Conservation (phyloP, 2,329 filamentous ascomycete genomes). For the Arthroderma uncinatum region DNA sequence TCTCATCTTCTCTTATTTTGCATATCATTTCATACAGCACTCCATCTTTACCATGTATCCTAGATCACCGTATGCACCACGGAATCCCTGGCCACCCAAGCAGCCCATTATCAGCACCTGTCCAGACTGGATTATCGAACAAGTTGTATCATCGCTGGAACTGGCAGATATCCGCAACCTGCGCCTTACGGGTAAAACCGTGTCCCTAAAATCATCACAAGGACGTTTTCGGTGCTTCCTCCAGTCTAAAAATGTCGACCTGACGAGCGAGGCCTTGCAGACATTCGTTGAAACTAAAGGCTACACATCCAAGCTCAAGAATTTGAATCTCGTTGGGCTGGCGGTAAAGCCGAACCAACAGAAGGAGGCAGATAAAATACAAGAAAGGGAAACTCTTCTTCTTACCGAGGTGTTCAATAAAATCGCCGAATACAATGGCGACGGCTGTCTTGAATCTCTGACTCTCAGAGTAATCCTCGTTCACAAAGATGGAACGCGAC, state of each 20-base stretch:
- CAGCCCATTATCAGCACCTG: neutral
- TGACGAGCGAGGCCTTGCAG: neutral
- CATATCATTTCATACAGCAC: too few relatives aligned
- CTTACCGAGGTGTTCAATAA: neutral
- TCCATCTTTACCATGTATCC: too few relatives aligned
- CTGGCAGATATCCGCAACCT: neutral
- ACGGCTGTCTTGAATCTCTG: neutral
- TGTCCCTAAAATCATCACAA: neutral
- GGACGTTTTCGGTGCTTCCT: neutral
- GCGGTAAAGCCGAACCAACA: neutral
- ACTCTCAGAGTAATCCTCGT: neutral
- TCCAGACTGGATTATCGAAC: neutral
- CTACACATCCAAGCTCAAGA: neutral
- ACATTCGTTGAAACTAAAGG: neutral
- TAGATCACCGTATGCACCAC: too few relatives aligned
- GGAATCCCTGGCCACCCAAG: too few relatives aligned
- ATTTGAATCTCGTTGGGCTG: neutral
- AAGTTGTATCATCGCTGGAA: neutral
- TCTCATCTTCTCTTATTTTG: too few relatives aligned
- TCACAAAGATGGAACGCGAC: neutral
- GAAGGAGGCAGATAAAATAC: neutral
- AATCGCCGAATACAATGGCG: neutral
- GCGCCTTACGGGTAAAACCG: neutral
- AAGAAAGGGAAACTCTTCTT: neutral
- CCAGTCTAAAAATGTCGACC: neutral